These are phyloP conservation scores for Triticum monococcum DNA, from an alignment of 176 grass and related monocot genomes.

Conservation along the genomic window DNA sequence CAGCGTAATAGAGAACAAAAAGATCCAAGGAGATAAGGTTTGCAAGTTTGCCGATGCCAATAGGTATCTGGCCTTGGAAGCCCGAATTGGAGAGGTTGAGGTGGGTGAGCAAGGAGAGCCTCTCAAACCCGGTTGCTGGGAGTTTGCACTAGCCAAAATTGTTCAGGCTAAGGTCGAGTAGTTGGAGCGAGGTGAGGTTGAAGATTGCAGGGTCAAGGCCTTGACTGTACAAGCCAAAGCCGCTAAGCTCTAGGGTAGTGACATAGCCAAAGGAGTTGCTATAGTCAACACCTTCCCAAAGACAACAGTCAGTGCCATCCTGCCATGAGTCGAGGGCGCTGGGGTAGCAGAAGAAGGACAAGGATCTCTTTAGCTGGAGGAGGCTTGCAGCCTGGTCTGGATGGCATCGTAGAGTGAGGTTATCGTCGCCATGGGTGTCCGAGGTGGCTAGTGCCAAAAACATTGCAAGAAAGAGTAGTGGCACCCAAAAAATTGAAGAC, in stretches of 20 bases:
- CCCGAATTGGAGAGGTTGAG: constrained; percentile 22
- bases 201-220: background rate
- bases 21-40: constrained; percentile 1
- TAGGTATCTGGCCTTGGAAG: background rate
- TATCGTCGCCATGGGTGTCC: background rate
- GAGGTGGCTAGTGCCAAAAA: background rate
- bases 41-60: background rate
- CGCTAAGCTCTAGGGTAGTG: background rate
- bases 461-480: background rate
- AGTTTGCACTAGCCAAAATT: background rate
- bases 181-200: background rate
- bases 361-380: background rate
- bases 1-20: background rate
- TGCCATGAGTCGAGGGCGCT: background rate
- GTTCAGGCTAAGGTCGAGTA: constrained; percentile 19
- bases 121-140: background rate
- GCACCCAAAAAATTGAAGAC: background rate
- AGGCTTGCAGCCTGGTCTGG: background rate
- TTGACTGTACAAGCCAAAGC: background rate
- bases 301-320: background rate
- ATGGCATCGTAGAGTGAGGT: background rate
- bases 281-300: constrained; percentile 24
- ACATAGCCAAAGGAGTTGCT: background rate
- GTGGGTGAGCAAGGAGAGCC: background rate
- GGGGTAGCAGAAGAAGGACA: background rate